Evolutionary conservation across 495 filamentous ascomycete genomes (phyloP).

Genomic region (Daldinia grandis): DNA sequence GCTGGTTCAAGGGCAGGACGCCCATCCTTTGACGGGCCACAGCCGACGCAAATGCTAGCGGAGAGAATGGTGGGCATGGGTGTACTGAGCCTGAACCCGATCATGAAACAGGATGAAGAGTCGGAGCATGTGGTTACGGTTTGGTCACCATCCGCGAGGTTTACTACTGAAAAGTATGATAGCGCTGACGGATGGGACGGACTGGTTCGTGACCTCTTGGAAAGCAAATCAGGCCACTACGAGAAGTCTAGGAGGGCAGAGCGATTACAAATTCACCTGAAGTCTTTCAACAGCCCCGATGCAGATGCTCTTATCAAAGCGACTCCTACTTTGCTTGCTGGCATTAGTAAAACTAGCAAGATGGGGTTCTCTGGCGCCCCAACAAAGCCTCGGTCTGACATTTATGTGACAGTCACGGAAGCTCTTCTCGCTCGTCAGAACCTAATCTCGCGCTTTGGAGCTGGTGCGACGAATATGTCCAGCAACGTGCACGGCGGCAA

Average conservation of each 20-base stretch:
- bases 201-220: slow-evolving; percentile 75
- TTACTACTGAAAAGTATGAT: slow-evolving; percentile 60
- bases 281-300: slow-evolving; percentile 77
- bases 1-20: slow-evolving; percentile 60
- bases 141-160: slow-evolving; percentile 69
- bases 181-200: slow-evolving; percentile 76
- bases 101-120: slow-evolving; percentile 79
- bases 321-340: slow-evolving; percentile 88
- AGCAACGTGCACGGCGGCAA: slow-evolving; percentile 69
- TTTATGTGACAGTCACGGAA: slow-evolving; percentile 86
- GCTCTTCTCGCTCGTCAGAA: slow-evolving; percentile 78
- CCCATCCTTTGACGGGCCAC: slow-evolving; percentile 56
- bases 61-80: slow-evolving; percentile 81
- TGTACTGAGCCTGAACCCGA: slow-evolving; percentile 76
- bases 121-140: slow-evolving; percentile 80
- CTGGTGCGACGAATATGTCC: slow-evolving; percentile 75
- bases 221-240: slow-evolving; percentile 75
- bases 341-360: slow-evolving; percentile 78
- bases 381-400: slow-evolving; percentile 86
- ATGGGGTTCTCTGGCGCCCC: slow-evolving; percentile 97
- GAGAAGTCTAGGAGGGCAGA: slow-evolving; percentile 74
- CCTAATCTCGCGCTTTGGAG: slow-evolving; percentile 79
- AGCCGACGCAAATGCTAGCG: slow-evolving; percentile 48
- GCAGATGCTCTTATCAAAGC: slow-evolving; percentile 80
- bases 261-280: slow-evolving; percentile 76